phyloP scores from a whole-genome alignment of 306 rosid species.

The Hylodesmum podocarpum region DNA sequence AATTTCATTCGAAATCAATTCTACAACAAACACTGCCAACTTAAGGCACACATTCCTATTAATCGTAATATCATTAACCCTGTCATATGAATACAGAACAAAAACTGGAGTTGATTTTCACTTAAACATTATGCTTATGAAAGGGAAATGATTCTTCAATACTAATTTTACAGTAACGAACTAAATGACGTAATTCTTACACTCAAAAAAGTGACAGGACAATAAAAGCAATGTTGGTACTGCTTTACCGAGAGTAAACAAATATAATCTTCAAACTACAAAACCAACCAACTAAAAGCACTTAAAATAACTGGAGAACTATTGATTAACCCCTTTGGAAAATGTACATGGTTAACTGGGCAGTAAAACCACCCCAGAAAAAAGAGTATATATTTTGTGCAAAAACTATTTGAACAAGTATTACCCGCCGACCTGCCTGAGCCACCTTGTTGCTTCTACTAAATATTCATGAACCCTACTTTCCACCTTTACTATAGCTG shows the following conservation, averaged over 20 bases:
- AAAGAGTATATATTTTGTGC: too few relatives aligned
- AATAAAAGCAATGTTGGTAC: neutral
- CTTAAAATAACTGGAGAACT: neutral
- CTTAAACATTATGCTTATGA: neutral
- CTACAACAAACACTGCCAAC: too few relatives aligned
- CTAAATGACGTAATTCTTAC: neutral
- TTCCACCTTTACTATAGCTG: slow-evolving; percentile 71
- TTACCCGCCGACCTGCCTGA: neutral
- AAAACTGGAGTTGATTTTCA: neutral
- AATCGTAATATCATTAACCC: neutral
- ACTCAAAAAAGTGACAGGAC: neutral
- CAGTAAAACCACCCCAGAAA: neutral
- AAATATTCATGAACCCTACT: slow-evolving; percentile 39
- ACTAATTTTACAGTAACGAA: neutral
- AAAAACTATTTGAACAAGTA: slow-evolving; percentile 9
- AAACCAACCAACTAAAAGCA: slow-evolving; percentile 12
- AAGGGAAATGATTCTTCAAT: neutral
- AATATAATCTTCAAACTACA: slow-evolving; percentile 25
- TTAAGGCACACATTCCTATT: neutral
- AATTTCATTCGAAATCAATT: too few relatives aligned
- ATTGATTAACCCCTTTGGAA: neutral
- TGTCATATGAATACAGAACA: neutral
- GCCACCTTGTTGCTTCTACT: slow-evolving; percentile 10
- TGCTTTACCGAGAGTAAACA: slow-evolving; percentile 7
- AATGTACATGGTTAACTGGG: slow-evolving; percentile 23